Conservation (phyloP, 805 yeast genomes). For the Sugiyamaella floridensis region DNA sequence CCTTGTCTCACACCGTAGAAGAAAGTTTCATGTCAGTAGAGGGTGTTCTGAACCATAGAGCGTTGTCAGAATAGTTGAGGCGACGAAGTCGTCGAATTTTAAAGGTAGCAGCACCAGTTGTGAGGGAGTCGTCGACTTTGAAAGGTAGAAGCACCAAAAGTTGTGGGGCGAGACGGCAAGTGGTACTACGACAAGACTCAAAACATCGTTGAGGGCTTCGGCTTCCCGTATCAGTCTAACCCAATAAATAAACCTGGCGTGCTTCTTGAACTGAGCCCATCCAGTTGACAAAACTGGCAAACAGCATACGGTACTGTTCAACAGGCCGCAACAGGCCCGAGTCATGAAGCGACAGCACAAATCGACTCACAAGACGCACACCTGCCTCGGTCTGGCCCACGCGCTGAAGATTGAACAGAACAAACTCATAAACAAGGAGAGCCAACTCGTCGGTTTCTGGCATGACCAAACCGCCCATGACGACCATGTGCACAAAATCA, state of each 20-base stretch:
- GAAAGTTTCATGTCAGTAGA: no score
- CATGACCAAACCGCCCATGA: slow-evolving; percentile 2
- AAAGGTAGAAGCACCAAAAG: no score
- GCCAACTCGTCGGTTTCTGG: slow-evolving; percentile 9
- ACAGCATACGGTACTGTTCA: slow-evolving; percentile 14
- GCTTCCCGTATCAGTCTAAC: background rate
- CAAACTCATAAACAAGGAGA: slow-evolving; percentile 17
- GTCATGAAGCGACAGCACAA: slow-evolving; percentile 15
- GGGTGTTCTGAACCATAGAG: background rate
- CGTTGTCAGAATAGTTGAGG: no score
- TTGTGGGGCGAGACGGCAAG: no score
- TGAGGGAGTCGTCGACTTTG: no score
- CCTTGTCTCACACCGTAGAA: background rate
- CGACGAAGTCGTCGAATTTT: no score
- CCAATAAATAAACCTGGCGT: slow-evolving; percentile 16
- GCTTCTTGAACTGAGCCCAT: slow-evolving; percentile 19
- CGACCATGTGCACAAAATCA: slow-evolving; percentile 12
- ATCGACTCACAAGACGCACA: slow-evolving; percentile 13
- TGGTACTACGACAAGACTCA: no score
- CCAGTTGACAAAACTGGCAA: slow-evolving; percentile 16
- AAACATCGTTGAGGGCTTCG: background rate
- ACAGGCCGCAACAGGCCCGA: slow-evolving; percentile 9
- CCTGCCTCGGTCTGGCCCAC: background rate
- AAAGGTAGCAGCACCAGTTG: no score
- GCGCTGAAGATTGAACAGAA: slow-evolving; percentile 13